Conservation (phyloP, 2,329 filamentous ascomycete species). For the Cladophialophora carrionii region DNA sequence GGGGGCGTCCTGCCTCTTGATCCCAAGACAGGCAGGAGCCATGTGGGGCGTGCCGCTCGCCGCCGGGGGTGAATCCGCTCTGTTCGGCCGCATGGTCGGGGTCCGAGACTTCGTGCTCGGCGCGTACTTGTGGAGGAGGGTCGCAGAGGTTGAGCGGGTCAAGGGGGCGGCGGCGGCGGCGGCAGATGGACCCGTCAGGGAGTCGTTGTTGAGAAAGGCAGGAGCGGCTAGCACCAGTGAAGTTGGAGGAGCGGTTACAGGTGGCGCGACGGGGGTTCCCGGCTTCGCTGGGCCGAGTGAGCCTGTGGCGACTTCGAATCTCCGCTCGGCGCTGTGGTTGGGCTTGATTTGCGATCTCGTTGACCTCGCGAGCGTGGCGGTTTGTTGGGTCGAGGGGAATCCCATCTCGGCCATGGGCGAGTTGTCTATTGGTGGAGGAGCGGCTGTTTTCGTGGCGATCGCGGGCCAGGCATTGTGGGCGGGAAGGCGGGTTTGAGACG, state of each 20-base stretch:
- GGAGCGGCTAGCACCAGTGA: neutral
- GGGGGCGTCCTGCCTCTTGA: constrained; percentile 15
- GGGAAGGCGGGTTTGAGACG: neutral
- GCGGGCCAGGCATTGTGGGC: constrained; percentile 6
- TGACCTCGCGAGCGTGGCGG: constrained; percentile 17
- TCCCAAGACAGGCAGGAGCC: constrained; percentile 13
- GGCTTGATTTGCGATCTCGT: constrained; percentile 16
- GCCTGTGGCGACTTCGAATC: neutral
- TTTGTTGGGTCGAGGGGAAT: constrained; percentile 7
- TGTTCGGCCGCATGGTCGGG: constrained; percentile 21
- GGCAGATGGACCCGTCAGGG: neutral
- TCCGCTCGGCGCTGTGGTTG: constrained; percentile 20
- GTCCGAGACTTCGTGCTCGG: constrained; percentile 23
- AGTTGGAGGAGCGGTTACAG: neutral
- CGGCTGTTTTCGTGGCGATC: constrained; percentile 7
- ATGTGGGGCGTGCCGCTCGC: constrained; percentile 17
- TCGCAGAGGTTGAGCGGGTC: neutral
- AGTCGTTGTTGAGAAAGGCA: neutral
- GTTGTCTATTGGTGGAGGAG: constrained; percentile 11
- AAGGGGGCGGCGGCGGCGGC: neutral
- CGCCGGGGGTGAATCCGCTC: constrained; percentile 4
- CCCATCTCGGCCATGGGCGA: constrained; percentile 12
- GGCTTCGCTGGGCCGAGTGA: neutral
- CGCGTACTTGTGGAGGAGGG: constrained; percentile 21
- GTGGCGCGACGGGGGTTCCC: neutral